Base-by-base conservation (phyloP, 345 rosid species). In the Brassica rapa region DNA sequence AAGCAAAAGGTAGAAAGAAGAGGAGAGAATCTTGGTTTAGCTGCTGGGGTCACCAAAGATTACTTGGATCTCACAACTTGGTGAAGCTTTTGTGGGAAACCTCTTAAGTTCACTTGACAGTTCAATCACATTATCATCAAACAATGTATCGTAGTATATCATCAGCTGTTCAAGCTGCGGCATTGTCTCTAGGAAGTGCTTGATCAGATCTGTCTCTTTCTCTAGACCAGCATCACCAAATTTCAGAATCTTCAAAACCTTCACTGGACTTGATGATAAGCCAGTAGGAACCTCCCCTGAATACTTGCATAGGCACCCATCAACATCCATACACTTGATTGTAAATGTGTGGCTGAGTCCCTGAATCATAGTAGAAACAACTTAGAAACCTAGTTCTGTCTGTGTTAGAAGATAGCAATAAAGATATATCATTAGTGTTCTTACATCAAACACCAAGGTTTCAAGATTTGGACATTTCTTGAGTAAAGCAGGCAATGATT, bases 251-350 rank as follows among this genome's bases (percentile, higher is more conserved):
- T 66, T 75, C 12, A 66, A 24, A 25, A 10, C 21, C 25, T 66
- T 66, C 41, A 75, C 78, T 1, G 72, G 72, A 66, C 72, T 75
- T 66, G 66, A 66, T 15, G 78, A 75, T 66, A 66, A n/a, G 43
- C 78, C 66, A 66, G 23, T 56, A 24, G 66, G 32, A 32, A 56
- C 4, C 65, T 25, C 78, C 57, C 62, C 66, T 33, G 64, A 74
- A 35, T 8, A 23, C 25, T 74, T 74, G 77, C 71, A 74, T n/a
- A 74, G 16, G 55, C 77, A 74, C 5, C 57, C 72, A 6, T 66
- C 39, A 35, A 33, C 78, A 35, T 55, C 78, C 2, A 32, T 27
- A 7, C 71, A 66, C 5, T 35, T 55, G 24, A 53, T 1, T 53
- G 60, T 53, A 16, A 15, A 53, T 53, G 24, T 6, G 61, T 56